Percentiles rank a stretch among this genome's conserved stretches.
Evolutionary conservation across 1,284 basidiomycete species (phyloP).

Genomic region (Coniferiporia weirii): DNA sequence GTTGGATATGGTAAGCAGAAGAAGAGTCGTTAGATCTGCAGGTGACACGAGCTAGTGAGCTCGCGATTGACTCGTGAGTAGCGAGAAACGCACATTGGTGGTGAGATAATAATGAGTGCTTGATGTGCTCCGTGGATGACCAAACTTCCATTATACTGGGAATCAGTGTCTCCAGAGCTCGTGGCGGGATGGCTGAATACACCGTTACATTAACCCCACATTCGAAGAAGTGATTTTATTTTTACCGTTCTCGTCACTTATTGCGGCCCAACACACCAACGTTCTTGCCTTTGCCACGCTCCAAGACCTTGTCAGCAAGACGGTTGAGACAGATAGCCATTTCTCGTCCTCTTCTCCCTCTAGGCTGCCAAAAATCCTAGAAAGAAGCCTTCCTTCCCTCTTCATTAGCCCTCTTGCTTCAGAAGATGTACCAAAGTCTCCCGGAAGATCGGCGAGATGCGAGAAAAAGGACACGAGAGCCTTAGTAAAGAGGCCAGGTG

Average conservation of each 20-base stretch:
- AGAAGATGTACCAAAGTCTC: conserved; percentile 29
- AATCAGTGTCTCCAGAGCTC: conserved; percentile 40
- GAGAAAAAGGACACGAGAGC: conserved; percentile 54
- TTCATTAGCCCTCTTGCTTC: conserved; percentile 42
- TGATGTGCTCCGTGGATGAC: conserved; percentile 63
- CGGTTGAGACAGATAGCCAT: conserved; percentile 46
- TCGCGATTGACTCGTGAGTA: neutral
- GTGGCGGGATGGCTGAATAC: conserved; percentile 30
- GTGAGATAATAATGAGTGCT: conserved; percentile 62
- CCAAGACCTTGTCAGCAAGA: conserved; percentile 55
- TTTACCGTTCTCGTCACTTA: conserved; percentile 36
- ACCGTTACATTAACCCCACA: conserved; percentile 12
- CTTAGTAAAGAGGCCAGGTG: conserved; percentile 49
- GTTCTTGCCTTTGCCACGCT: conserved; percentile 51
- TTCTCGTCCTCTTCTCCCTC: conserved; percentile 40
- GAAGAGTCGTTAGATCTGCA: conserved; percentile 63
- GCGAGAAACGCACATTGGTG: conserved; percentile 53
- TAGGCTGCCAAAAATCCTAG: conserved; percentile 43
- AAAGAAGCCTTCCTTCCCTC: conserved; percentile 45
- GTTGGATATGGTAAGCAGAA: conserved; percentile 60
- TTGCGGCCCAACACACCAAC: conserved; percentile 60
- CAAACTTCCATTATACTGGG: conserved; percentile 51
- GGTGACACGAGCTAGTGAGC: conserved; percentile 7
- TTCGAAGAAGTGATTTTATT: neutral
- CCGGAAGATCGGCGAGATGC: conserved; percentile 33